These are phyloP conservation scores for Pseudopyrenochaeta lycopersici DNA, from an alignment of 2,329 filamentous ascomycete genomes.

Conservation along the genomic window DNA sequence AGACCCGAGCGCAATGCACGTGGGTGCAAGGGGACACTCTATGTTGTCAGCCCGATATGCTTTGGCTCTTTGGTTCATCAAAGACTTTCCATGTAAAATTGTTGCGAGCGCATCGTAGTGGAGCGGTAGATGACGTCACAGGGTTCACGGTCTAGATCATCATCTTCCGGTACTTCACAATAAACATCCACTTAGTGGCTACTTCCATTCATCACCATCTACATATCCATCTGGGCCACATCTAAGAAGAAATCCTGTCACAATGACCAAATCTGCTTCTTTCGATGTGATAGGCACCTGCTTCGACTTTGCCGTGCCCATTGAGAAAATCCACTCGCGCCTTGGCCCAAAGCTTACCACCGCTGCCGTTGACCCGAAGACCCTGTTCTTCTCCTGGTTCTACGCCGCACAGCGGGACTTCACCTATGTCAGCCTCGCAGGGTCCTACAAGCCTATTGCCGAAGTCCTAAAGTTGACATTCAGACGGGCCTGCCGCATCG, in stretches of 20 bases:
- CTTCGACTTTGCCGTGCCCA: slow-evolving; percentile 29
- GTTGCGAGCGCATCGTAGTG: no score
- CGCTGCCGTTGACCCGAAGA: slow-evolving; percentile 24
- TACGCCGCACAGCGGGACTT: slow-evolving; percentile 39
- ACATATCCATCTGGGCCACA: no score
- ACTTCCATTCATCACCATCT: no score
- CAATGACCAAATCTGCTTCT: slow-evolving; percentile 30
- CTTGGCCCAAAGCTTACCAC: slow-evolving; percentile 23
- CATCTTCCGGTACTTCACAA: no score
- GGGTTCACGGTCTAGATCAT: no score
- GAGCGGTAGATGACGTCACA: no score
- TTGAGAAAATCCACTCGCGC: slow-evolving; percentile 23
- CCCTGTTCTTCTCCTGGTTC: slow-evolving; percentile 39
- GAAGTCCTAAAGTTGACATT: slow-evolving; percentile 28
- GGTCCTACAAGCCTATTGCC: slow-evolving; percentile 32
- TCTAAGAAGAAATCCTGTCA: background rate
- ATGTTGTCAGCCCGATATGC: background rate
- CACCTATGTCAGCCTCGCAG: slow-evolving; percentile 29
- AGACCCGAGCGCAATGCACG: slow-evolving; percentile 1
- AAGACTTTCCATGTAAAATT: background rate
- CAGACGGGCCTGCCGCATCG: slow-evolving; percentile 26
- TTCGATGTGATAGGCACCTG: slow-evolving; percentile 40
- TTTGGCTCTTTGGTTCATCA: background rate
- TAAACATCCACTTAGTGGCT: background rate
- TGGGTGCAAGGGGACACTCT: slow-evolving; percentile 9